These are phyloP conservation scores for Xylariaceae sp. DNA, from an alignment of 2,329 filamentous ascomycete genomes.

Conservation along the genomic window DNA sequence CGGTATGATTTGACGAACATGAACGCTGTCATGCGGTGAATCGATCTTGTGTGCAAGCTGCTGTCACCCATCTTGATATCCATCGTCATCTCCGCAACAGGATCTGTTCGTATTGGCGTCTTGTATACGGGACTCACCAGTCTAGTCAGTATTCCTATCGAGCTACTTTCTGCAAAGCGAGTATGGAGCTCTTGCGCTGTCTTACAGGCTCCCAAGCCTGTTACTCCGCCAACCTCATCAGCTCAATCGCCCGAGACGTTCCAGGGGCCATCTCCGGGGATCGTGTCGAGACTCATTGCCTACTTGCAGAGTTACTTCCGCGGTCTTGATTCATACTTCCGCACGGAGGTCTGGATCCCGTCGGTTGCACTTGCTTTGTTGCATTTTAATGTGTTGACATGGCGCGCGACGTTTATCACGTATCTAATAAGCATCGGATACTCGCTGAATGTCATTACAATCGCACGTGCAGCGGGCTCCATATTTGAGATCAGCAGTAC, in stretches of 20 bases:
- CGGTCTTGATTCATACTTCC: conserved; percentile 36
- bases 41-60: conserved; percentile 56
- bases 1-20: conserved; percentile 39
- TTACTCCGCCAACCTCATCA: conserved; percentile 8
- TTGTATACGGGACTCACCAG: conserved; percentile 44
- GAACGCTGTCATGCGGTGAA: conserved; percentile 53
- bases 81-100: conserved; percentile 39
- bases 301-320: conserved; percentile 24
- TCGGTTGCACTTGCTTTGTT: conserved; percentile 48
- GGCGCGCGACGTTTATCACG: conserved; percentile 52
- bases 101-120: conserved; percentile 42
- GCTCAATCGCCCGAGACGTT: too few species aligned
- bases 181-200: conserved; percentile 36
- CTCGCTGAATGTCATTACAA: conserved; percentile 43
- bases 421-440: conserved; percentile 49
- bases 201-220: conserved; percentile 30
- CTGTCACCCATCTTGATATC: conserved; percentile 50
- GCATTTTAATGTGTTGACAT: conserved; percentile 53
- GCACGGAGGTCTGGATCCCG: conserved; percentile 37
- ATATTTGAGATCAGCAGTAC: conserved; percentile 52
- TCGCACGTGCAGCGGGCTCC: conserved; percentile 43
- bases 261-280: background rate
- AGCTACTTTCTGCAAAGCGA: conserved; percentile 35
- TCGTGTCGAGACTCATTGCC: background rate
- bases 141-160: conserved; percentile 36